Conservation (phyloP, 495 filamentous ascomycete genomes). For the Neurospora pannonica region DNA sequence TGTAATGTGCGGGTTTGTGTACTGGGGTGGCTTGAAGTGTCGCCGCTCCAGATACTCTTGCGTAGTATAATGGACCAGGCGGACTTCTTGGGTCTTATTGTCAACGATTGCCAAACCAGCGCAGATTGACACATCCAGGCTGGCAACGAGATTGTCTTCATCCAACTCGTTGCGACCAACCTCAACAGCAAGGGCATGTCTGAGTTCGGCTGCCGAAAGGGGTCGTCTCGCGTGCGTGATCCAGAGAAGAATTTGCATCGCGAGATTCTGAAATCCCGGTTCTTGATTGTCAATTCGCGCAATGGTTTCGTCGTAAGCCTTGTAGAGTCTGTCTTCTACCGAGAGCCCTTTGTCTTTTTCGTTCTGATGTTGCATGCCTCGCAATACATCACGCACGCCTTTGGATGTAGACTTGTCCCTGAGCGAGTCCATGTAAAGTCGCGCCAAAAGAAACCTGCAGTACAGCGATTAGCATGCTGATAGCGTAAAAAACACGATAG, state of each 20-base stretch:
- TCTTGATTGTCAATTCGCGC: background rate
- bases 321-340: background rate
- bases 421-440: background rate
- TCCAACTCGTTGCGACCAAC: background rate
- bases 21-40: background rate
- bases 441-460: background rate
- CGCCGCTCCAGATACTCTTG: background rate
- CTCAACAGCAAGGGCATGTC: background rate
- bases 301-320: background rate
- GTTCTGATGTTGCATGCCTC: background rate
- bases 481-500: background rate
- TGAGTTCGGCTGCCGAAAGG: background rate
- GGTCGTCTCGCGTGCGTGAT: background rate
- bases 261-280: background rate
- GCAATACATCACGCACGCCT: background rate
- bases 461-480: background rate
- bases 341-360: background rate
- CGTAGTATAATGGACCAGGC: background rate
- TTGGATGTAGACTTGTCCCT: background rate
- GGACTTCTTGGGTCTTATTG: background rate
- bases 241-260: background rate
- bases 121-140: background rate
- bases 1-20: background rate
- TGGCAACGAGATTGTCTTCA: background rate
- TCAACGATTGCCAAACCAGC: background rate